These are phyloP conservation scores for Escallonia rubra DNA, from an alignment of 129 eudicot species.

Conservation along the genomic window DNA sequence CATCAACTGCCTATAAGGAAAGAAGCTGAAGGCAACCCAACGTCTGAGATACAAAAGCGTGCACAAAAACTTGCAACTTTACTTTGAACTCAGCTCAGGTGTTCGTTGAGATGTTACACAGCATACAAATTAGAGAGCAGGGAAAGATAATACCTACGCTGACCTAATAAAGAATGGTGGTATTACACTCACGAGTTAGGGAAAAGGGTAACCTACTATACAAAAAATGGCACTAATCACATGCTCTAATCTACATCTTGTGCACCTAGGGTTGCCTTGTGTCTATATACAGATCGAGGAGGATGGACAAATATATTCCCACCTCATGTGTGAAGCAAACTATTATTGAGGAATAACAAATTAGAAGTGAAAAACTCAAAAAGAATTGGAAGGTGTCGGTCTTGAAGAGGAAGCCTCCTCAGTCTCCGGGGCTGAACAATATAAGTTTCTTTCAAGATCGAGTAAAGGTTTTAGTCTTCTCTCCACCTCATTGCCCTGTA, in stretches of 20 bases:
- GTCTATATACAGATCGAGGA: constrained; percentile 25
- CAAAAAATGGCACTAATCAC: constrained; percentile 28
- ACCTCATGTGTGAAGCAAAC: constrained; percentile 13
- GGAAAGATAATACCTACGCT: background rate
- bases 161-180: background rate
- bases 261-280: constrained; percentile 19
- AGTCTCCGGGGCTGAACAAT: constrained; percentile 6
- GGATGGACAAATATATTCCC: background rate
- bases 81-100: constrained; percentile 1
- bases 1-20: too few species aligned
- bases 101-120: background rate
- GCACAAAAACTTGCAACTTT: background rate
- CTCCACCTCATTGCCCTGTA: constrained; percentile 56
- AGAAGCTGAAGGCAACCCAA: too few species aligned
- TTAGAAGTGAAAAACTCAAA: background rate
- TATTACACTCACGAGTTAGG: background rate
- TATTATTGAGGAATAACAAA: constrained; percentile 3
- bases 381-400: constrained; percentile 16
- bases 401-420: constrained; percentile 19
- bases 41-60: too few species aligned
- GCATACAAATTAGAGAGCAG: background rate
- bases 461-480: constrained; percentile 61
- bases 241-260: constrained; percentile 22
- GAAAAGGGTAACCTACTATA: constrained; percentile 16
- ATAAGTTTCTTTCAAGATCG: constrained; percentile 21